These are phyloP conservation scores for Phytophthora europaea DNA, from an alignment of 352 stramenopile species.

Conservation along the genomic window DNA sequence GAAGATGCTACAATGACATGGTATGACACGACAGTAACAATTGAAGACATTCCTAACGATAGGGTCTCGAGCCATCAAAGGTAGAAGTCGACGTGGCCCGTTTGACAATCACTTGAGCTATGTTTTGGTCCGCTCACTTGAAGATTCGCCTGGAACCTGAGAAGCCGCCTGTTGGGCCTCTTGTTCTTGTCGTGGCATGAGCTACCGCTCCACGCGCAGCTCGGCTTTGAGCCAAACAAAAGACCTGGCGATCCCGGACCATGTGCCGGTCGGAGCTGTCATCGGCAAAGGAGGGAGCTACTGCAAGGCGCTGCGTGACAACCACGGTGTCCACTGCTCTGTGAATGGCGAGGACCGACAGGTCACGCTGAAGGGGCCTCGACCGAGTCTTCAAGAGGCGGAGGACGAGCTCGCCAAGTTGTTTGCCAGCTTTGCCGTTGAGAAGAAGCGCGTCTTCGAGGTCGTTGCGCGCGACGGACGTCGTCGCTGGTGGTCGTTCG, in stretches of 20 bases:
- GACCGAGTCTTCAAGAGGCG: slow-evolving; percentile 14
- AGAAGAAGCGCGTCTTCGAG: slow-evolving; percentile 33
- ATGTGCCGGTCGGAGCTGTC: slow-evolving; percentile 49
- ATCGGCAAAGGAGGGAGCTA: slow-evolving; percentile 53
- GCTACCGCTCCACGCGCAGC: neutral
- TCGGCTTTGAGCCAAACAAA: slow-evolving; percentile 22
- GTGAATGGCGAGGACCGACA: slow-evolving; percentile 38
- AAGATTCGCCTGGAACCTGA: neutral
- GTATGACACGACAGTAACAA: neutral
- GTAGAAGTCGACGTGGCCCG: neutral
- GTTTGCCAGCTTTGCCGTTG: slow-evolving; percentile 33
- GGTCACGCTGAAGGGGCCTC: slow-evolving; percentile 38
- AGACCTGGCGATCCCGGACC: slow-evolving; percentile 37
- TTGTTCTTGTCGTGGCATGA: slow-evolving; percentile 15
- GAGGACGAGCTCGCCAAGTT: slow-evolving; percentile 37
- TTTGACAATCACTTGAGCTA: neutral
- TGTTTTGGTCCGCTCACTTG: slow-evolving; percentile 14
- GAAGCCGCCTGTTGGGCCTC: too few relatives aligned
- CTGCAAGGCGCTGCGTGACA: slow-evolving; percentile 40
- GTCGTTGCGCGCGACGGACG: slow-evolving; percentile 36
- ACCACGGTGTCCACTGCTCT: slow-evolving; percentile 39
- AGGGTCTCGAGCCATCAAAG: neutral
- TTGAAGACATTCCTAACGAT: neutral
- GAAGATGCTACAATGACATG: neutral
- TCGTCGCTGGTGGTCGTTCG: slow-evolving; percentile 38